These are phyloP conservation scores for Neckera pumila DNA, from an alignment of 225 moss, liverwort and hornwort genomes.

Conservation along the genomic window DNA sequence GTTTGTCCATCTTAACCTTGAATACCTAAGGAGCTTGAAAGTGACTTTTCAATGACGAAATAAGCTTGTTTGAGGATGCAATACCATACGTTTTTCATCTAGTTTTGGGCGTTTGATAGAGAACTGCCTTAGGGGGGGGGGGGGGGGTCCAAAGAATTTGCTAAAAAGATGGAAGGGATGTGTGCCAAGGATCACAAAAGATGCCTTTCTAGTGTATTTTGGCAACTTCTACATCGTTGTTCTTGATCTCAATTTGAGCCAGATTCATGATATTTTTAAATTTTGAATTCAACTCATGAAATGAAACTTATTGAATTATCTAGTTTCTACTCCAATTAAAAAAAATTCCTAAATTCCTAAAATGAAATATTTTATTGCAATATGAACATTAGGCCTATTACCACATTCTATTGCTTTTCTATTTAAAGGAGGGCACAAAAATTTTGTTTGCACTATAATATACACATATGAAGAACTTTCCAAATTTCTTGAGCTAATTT, in stretches of 20 bases:
- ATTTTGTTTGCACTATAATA: neutral
- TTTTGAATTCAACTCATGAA: neutral
- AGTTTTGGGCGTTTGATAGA: neutral
- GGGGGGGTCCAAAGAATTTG: neutral
- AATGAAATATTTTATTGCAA: neutral
- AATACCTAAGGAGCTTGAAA: neutral
- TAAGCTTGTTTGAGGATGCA: neutral
- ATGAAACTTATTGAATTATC: neutral
- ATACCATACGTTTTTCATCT: neutral
- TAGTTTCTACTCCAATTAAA: neutral
- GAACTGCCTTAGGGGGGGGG: rapidly evolving
- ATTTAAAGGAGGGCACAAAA: rapidly evolving
- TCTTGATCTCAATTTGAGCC: neutral
- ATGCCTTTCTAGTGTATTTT: neutral
- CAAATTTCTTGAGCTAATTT: neutral
- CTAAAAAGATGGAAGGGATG: neutral
- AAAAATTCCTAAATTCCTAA: neutral
- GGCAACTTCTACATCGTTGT: rapidly evolving
- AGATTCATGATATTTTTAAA: neutral
- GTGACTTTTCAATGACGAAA: neutral
- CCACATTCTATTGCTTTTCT: rapidly evolving
- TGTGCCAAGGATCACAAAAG: neutral
- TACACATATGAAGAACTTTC: neutral
- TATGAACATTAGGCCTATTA: neutral
- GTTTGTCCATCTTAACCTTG: no score